phyloP scores from a whole-genome alignment of 2,329 filamentous ascomycete species.

The Periconia sp. region DNA sequence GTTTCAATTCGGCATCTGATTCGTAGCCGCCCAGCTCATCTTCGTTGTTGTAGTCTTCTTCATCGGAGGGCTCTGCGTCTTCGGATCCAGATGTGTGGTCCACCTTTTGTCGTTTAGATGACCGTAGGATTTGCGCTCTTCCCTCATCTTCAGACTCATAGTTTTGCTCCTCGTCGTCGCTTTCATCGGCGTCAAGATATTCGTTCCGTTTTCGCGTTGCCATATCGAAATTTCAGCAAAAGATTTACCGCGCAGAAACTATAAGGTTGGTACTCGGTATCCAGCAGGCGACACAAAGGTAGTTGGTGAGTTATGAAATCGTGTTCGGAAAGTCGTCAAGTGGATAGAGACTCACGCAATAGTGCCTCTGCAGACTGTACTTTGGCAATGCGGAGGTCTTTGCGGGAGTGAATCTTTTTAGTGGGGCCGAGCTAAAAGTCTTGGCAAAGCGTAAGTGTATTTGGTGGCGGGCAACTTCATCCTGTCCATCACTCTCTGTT shows the following conservation, averaged over 20 bases:
- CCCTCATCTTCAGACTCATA: slow-evolving; percentile 71
- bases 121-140: slow-evolving; percentile 60
- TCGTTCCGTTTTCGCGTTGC: slow-evolving; percentile 70
- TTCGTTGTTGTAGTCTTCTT: slow-evolving; percentile 27
- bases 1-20: slow-evolving; percentile 34
- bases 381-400: background rate
- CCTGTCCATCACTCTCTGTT: too few species aligned
- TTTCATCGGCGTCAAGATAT: slow-evolving; percentile 60
- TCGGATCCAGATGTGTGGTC: slow-evolving; percentile 43
- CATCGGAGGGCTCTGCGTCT: slow-evolving; percentile 17
- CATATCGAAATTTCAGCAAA: slow-evolving; percentile 52
- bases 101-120: slow-evolving; percentile 66
- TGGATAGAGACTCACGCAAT: background rate
- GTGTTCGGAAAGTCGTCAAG: too few species aligned
- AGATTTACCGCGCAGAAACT: background rate
- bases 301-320: background rate
- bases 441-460: too few species aligned
- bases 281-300: too few species aligned
- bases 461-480: too few species aligned
- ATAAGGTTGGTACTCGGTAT: too few species aligned
- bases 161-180: slow-evolving; percentile 49
- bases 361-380: background rate
- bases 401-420: slow-evolving; percentile 25
- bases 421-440: slow-evolving; percentile 19
- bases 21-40: slow-evolving; percentile 23